These are phyloP conservation scores for Naegleria gruberi DNA, from an alignment of 208 protist species.

Conservation along the genomic window DNA sequence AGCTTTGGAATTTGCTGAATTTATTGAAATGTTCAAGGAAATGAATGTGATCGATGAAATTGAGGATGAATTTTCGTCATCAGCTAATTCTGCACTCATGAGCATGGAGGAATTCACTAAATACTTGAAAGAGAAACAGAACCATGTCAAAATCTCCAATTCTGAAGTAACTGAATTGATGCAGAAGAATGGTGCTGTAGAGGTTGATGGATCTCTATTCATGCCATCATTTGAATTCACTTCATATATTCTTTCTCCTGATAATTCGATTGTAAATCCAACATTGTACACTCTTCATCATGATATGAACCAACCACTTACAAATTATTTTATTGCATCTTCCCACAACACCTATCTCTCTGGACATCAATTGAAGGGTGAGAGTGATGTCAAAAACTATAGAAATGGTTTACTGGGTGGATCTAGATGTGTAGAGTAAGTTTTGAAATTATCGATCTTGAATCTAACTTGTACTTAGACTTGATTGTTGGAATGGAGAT, in stretches of 20 bases:
- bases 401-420: conserved; percentile 31
- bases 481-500: conserved; percentile 68
- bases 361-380: conserved; percentile 71
- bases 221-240: not conserved
- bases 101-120: conserved; percentile 22
- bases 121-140: conserved; percentile 38
- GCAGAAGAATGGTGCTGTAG: not conserved
- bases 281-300: conserved; percentile 33
- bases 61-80: conserved; percentile 13
- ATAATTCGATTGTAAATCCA: conserved; percentile 23
- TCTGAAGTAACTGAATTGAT: not conserved
- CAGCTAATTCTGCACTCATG: not conserved
- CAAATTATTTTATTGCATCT: conserved; percentile 74
- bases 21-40: not conserved
- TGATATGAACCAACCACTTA: conserved; percentile 63
- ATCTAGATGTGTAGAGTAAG: conserved; percentile 49
- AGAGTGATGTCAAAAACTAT: conserved; percentile 35
- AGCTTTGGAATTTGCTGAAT: conserved; percentile 9
- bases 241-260: conserved; percentile 13
- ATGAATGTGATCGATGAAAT: not conserved
- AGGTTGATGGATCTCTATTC: not conserved
- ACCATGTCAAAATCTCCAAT: not conserved
- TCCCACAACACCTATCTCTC: conserved; percentile 91
- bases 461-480: too few species aligned
- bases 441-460: not conserved